phyloP scores from a whole-genome alignment of 2,329 filamentous ascomycete genomes.

The Colletotrichum sp. region DNA sequence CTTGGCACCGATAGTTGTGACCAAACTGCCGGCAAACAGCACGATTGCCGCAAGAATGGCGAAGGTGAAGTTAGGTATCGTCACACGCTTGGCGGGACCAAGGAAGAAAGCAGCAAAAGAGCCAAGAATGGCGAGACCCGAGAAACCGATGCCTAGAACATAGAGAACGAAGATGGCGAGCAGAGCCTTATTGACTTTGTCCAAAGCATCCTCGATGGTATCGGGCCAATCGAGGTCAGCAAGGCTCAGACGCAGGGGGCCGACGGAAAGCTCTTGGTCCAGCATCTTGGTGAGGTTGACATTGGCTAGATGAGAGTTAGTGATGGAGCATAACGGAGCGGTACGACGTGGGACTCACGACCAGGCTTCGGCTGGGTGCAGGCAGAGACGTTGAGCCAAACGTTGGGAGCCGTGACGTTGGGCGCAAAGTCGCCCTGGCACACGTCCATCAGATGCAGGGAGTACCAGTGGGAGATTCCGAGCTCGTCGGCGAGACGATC shows the following conservation, averaged over 20 bases:
- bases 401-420: conserved; percentile 41
- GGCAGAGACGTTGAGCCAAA: conserved; percentile 48
- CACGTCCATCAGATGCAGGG: conserved; percentile 51
- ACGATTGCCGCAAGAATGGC: conserved; percentile 39
- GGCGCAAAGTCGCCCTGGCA: conserved; percentile 53
- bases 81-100: conserved; percentile 24
- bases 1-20: conserved; percentile 45
- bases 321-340: background rate
- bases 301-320: conserved; percentile 27
- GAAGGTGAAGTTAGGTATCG: conserved; percentile 42
- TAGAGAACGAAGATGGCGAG: conserved; percentile 55
- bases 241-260: conserved; percentile 49
- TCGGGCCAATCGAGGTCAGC: conserved; percentile 50
- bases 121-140: conserved; percentile 48
- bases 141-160: conserved; percentile 46
- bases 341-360: conserved; percentile 34
- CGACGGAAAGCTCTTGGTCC: conserved; percentile 49
- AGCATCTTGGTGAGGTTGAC: conserved; percentile 55
- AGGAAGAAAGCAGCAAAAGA: conserved; percentile 40
- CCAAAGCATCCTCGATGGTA: conserved; percentile 50
- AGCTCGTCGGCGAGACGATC: conserved; percentile 46
- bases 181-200: conserved; percentile 54
- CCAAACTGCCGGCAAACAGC: conserved; percentile 46
- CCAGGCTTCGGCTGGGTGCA: conserved; percentile 46
- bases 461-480: conserved; percentile 57